Base-by-base conservation (phyloP, 306 rosid genomes). In the Hylodesmum podocarpum region DNA sequence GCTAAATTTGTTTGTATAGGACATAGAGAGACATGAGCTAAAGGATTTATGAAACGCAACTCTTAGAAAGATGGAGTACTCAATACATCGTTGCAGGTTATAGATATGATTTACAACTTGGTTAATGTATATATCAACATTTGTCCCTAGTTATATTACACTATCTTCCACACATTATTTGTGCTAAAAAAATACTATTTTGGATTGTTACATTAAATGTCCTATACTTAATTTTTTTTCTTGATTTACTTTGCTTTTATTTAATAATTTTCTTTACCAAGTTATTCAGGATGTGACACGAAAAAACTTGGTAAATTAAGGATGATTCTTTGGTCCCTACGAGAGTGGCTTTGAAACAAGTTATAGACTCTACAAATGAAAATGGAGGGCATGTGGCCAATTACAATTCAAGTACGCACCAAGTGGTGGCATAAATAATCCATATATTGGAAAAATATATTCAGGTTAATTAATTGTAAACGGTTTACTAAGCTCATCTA, bases 301-400 rank as follows among this genome's bases (percentile, higher is more conserved):
- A 87, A 88, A 58, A 89, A n/a, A 88, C 79, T 86, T 88, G 6
- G 97, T 89, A 79, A 88, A n/a, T n/a, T n/a, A n/a, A 88, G 70
- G 91, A 89, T 71, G 96, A 96, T 46, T 88, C 93, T 37, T 82
- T 92, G 93, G 93, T 91, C 47, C 91, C 97, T 27, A 85, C 85
- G 22, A 85, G 96, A 92, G n/a, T n/a, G 68, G 96, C 92, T 81
- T 73, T 92, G 47, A 83, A 43, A 70, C 90, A 83, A 80, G 96
- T 92, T 70, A 83, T 84, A 73, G 88, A 92, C 55, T 87, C 89
- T 29, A 86, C 88, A 27, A 81, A 77, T 81, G 57, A 84, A 72
- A 50, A 88, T 83, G 73, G 92, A 87, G 54, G 63, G 18, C 12
- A 25, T 55, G 63, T 34, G 88, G 63, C 81, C 92, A 14, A 89